Evolutionary conservation across 495 filamentous ascomycete genomes (phyloP), one percentile per base, ranked within the genome.

Genomic region (Cetradonia linearis): DNA sequence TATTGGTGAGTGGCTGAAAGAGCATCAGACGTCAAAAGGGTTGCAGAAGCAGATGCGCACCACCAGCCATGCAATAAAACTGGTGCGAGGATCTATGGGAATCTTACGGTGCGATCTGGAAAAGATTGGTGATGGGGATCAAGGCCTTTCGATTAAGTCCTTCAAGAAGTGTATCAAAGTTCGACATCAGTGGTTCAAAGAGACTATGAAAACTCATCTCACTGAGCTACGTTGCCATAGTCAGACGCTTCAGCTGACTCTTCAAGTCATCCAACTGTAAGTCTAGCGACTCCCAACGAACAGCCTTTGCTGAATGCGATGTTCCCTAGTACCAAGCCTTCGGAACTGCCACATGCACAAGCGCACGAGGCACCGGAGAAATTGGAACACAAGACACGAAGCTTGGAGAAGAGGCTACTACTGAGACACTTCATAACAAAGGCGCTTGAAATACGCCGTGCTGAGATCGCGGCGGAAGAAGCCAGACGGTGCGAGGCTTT

Each of bases 31-130:
- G 4, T 13, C 59, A n/a, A 61, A 27, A 20, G 37, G 18, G 11
- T 37, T 61, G 9, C 55, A 30, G 23, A 56, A 37, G 25, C 59
- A 61, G 37, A 61, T 61, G 59, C 59, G 59, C 33, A 61, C 50
- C 5, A 61, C 59, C 49, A 49, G 55, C 16, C 31, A 56, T 47
- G 59, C 49, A 10, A 61, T 61, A 20, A 56, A n/a, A 42, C 50
- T 61, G 1, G 59, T 61, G 28, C 30, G 38, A 50, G 49, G n/a
- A 31, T 61, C 59, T 14, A 61, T 61, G 59, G 59, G 4, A 37
- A 56, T 20, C 38, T 18, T 61, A 1, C 48, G 16, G 11, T 33
- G 10, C 6, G 59, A 61, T n/a, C 18, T 61, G 59, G 20, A 61
- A 30, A 61, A 61, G 28, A 37, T 55, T 31, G 27, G 54, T 5